phyloP scores from a whole-genome alignment of 139 green algal species.

The Coelastrella sp. region DNA sequence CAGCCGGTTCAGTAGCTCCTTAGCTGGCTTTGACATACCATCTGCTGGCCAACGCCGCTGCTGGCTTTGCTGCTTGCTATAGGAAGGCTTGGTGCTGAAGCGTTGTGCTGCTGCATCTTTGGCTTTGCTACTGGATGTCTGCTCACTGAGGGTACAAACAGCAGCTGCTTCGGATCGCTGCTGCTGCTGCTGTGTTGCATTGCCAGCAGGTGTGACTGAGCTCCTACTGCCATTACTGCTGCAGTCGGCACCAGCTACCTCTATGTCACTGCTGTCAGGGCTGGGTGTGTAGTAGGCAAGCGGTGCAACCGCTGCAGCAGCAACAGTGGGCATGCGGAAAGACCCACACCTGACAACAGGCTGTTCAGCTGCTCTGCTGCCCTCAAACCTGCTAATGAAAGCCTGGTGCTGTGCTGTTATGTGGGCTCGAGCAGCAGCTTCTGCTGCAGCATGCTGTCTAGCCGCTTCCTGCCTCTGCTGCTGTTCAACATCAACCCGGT shows the following conservation, averaged over 20 bases:
- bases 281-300: not conserved
- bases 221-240: not conserved
- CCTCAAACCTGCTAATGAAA: not conserved
- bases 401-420: conserved; percentile 4
- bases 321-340: not conserved
- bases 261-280: not conserved
- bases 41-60: not conserved
- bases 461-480: not conserved
- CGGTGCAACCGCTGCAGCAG: not conserved
- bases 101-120: too few species aligned
- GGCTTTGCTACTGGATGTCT: not conserved
- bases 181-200: not conserved
- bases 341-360: too few species aligned
- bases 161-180: not conserved
- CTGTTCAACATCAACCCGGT: not conserved
- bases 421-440: not conserved
- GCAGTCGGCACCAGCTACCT: not conserved
- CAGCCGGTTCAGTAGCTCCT: not conserved
- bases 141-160: too few species aligned
- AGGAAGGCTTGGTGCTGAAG: not conserved
- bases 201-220: too few species aligned
- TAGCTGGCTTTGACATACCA: not conserved
- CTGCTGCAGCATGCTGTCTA: conserved; percentile 1
- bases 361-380: conserved; percentile 3
- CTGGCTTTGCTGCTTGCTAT: not conserved